Percentiles rank a stretch among this genome's conserved stretches.
These are phyloP conservation scores for Penicillium occitanis DNA, from an alignment of 2,329 filamentous ascomycete species.

Conservation along the genomic window DNA sequence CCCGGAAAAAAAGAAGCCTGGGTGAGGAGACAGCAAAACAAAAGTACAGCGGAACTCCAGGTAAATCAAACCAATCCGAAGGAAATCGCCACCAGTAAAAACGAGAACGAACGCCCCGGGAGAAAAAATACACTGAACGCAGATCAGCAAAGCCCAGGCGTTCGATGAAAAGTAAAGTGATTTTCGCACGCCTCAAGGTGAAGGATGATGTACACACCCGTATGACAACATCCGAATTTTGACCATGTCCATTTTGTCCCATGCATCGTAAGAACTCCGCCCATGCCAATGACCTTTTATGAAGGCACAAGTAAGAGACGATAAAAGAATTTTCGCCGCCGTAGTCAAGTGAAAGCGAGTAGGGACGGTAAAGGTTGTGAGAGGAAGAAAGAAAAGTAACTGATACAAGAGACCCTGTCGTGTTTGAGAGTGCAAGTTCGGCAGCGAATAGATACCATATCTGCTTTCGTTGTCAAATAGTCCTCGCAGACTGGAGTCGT, in stretches of 20 bases:
- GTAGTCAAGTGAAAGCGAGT: constrained; percentile 17
- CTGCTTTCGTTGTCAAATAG: constrained; percentile 19
- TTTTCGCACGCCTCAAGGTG: constrained; percentile 33
- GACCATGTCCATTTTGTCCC: constrained; percentile 37
- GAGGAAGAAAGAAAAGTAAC: constrained; percentile 18
- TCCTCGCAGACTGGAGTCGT: constrained; percentile 19
- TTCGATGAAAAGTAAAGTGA: constrained; percentile 29
- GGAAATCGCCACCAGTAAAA: constrained; percentile 17
- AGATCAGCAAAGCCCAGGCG: constrained; percentile 29
- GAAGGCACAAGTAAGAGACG: constrained; percentile 28
- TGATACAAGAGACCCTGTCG: constrained; percentile 5
- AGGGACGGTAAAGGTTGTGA: constrained; percentile 1
- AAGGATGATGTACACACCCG: constrained; percentile 30
- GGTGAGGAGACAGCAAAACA: constrained; percentile 24
- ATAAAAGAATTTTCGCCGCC: constrained; percentile 24
- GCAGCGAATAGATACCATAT: constrained; percentile 9
- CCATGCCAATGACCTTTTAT: constrained; percentile 36
- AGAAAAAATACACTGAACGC: constrained; percentile 25
- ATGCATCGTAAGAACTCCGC: constrained; percentile 42
- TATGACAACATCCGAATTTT: constrained; percentile 31
- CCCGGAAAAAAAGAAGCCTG: constrained; percentile 21
- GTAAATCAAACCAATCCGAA: constrained; percentile 16
- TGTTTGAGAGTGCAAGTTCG: neutral
- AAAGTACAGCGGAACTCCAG: constrained; percentile 16
- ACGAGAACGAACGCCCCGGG: neutral